These are phyloP conservation scores for Fusarium citri DNA, from an alignment of 2,329 filamentous ascomycete species.

Conservation along the genomic window DNA sequence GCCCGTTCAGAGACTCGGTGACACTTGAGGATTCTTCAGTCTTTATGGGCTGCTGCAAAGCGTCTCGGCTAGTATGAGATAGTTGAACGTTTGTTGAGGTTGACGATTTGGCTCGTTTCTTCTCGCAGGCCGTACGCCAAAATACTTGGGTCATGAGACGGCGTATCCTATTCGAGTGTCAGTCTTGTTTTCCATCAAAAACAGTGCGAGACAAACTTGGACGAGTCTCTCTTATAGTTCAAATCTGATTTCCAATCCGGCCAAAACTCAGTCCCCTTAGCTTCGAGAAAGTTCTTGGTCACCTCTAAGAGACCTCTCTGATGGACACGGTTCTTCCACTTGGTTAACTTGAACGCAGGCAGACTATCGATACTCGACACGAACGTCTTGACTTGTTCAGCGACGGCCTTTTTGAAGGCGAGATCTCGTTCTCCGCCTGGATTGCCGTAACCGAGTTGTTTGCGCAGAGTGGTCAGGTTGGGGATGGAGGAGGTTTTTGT, in stretches of 20 bases:
- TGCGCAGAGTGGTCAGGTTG: conserved; percentile 29
- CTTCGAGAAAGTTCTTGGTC: conserved; percentile 27
- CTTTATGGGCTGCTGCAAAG: accelerated
- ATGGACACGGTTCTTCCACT: conserved; percentile 27
- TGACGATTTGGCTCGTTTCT: conserved; percentile 4
- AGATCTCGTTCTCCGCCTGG: conserved; percentile 19
- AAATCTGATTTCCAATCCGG: background rate
- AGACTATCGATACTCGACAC: conserved; percentile 1
- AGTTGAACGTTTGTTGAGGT: accelerated
- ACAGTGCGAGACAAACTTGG: conserved; percentile 1
- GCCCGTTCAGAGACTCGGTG: accelerated
- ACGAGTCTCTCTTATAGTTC: background rate
- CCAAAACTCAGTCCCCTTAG: conserved; percentile 34
- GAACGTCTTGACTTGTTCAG: conserved; percentile 13
- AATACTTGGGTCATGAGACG: conserved; percentile 30
- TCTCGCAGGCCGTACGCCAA: conserved; percentile 16
- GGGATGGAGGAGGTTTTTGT: conserved; percentile 23
- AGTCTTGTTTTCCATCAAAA: background rate
- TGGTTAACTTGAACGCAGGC: conserved; percentile 6
- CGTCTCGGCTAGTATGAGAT: background rate
- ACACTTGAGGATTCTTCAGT: background rate
- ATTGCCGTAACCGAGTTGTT: conserved; percentile 33
- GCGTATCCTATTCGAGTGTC: conserved; percentile 7
- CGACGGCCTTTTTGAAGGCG: conserved; percentile 28
- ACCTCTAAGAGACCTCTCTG: conserved; percentile 36